Evolutionary conservation across 352 stramenopile genomes (phyloP).

Genomic region (Blastocystis sp.): DNA sequence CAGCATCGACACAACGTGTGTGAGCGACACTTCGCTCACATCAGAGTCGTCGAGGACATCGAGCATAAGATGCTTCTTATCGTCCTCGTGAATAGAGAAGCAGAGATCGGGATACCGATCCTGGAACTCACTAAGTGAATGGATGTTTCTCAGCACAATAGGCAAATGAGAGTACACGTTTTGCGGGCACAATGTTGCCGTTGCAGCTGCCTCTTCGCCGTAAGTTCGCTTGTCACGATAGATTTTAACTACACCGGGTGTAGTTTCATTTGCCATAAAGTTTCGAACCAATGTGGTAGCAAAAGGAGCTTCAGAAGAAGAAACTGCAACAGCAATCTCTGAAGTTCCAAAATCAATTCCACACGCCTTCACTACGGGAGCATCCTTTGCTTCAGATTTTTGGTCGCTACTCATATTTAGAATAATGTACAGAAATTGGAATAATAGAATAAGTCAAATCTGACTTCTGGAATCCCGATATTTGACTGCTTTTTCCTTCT

Average conservation of each 20-base stretch:
- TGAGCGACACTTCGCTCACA: constrained; percentile 3
- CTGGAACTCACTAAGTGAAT: background rate
- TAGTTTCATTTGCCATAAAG: constrained; percentile 49
- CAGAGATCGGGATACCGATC: constrained; percentile 51
- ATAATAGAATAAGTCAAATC: background rate
- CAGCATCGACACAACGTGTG: constrained; percentile 42
- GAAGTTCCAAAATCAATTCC: constrained; percentile 62
- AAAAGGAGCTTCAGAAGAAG: background rate
- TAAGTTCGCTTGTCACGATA: constrained; percentile 16
- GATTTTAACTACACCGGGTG: constrained; percentile 43
- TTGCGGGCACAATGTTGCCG: constrained; percentile 11
- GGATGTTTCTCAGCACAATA: background rate
- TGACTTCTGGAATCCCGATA: background rate
- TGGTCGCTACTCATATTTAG: background rate
- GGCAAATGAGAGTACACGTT: constrained; percentile 21
- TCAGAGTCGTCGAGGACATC: background rate
- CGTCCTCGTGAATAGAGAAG: background rate
- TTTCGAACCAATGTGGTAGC: constrained; percentile 1
- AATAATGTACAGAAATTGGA: background rate
- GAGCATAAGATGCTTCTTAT: background rate
- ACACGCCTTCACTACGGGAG: background rate
- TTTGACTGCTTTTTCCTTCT: background rate
- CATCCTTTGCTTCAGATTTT: background rate
- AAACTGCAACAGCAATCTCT: constrained; percentile 49
- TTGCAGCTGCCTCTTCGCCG: constrained; percentile 28